phyloP scores from a whole-genome alignment of 306 rosid species.

The Trifolium fragiferum region DNA sequence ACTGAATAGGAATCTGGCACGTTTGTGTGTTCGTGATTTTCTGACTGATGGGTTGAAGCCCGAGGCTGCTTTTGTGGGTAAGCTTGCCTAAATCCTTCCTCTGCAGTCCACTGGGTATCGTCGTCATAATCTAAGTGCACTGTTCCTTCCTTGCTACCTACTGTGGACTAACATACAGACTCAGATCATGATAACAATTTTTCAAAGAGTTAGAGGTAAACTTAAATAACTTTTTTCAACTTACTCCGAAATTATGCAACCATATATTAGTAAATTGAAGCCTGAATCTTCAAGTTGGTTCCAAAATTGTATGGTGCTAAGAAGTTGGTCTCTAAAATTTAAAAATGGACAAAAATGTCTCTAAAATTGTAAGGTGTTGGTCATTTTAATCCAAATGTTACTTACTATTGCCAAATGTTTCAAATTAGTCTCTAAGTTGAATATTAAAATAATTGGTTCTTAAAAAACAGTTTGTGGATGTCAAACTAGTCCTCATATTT shows the following conservation, averaged over 20 bases:
- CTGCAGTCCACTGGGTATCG: slow-evolving; percentile 46
- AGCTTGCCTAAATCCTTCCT: slow-evolving; percentile 49
- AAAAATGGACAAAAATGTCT: background rate
- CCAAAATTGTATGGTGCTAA: background rate
- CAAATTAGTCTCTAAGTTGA: background rate
- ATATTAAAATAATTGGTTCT: background rate
- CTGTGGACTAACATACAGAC: slow-evolving; percentile 23
- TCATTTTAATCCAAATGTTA: background rate
- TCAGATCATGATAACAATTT: slow-evolving; percentile 14
- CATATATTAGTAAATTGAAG: background rate
- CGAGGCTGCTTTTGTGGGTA: slow-evolving; percentile 48
- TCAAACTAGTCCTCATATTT: background rate
- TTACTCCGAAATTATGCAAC: slow-evolving; percentile 27
- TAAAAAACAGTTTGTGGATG: background rate
- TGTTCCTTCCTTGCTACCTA: slow-evolving; percentile 57
- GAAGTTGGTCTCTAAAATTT: background rate
- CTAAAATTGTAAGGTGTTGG: background rate
- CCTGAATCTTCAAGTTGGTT: background rate
- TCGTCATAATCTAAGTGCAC: slow-evolving; percentile 42
- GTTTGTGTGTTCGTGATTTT: slow-evolving; percentile 46
- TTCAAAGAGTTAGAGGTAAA: background rate
- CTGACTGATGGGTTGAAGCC: slow-evolving; percentile 44
- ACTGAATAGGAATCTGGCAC: slow-evolving; percentile 45
- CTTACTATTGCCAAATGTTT: background rate
- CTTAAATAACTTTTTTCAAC: background rate